These are phyloP conservation scores for Fusarium austroafricanum DNA, from an alignment of 2,329 filamentous ascomycete genomes.

Conservation along the genomic window DNA sequence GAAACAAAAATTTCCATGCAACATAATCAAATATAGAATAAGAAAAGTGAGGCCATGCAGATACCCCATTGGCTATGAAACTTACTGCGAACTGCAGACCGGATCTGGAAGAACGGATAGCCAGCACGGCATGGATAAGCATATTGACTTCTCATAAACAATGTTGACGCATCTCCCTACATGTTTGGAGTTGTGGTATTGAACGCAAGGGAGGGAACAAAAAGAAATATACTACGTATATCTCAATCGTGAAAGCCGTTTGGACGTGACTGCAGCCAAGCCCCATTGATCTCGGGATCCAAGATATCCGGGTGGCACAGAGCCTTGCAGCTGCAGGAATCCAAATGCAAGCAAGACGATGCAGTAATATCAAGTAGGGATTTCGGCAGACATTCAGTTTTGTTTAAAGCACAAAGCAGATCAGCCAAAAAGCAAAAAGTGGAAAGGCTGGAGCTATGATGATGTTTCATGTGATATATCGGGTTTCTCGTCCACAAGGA, in stretches of 20 bases:
- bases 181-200: conserved; percentile 16
- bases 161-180: neutral
- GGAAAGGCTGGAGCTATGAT: neutral
- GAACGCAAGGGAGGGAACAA: neutral
- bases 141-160: neutral
- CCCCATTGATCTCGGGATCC: neutral
- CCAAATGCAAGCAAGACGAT: neutral
- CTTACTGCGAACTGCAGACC: neutral
- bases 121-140: neutral
- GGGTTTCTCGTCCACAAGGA: conserved; percentile 1
- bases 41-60: conserved; percentile 6
- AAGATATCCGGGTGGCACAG: neutral
- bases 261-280: neutral
- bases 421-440: conserved; percentile 3
- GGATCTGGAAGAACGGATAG: neutral
- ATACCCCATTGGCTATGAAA: conserved; percentile 2
- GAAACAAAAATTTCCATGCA: neutral
- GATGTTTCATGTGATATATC: conserved; percentile 27
- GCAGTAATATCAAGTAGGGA: neutral
- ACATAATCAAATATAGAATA: neutral
- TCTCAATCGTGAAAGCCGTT: neutral
- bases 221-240: neutral
- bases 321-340: conserved; percentile 4
- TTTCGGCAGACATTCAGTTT: neutral
- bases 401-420: neutral